These are phyloP conservation scores for Pisolithus albus DNA, from an alignment of 768 basidiomycete species.

Conservation along the genomic window DNA sequence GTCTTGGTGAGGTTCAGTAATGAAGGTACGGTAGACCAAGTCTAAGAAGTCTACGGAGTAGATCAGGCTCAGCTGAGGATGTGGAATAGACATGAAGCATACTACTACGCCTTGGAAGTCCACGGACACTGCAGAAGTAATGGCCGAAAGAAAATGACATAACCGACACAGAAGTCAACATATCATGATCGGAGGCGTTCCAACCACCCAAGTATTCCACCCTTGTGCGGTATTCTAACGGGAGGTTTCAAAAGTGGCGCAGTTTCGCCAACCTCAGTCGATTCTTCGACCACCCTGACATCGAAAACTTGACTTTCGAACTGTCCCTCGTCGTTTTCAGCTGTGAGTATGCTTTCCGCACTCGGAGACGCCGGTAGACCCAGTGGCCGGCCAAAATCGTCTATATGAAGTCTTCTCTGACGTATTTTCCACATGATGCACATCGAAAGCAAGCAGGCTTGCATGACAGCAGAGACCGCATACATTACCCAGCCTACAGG, in stretches of 20 bases:
- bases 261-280: neutral
- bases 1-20: too few species aligned
- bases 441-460: slow-evolving; percentile 73
- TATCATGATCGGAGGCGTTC: neutral
- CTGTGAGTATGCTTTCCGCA: neutral
- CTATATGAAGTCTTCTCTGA: slow-evolving; percentile 66
- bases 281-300: neutral
- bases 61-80: too few species aligned
- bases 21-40: too few species aligned
- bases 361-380: neutral
- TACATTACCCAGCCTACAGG: slow-evolving; percentile 70
- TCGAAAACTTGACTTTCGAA: neutral
- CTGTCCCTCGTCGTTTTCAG: neutral
- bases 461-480: slow-evolving; percentile 78
- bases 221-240: neutral
- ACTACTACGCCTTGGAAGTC: too few species aligned
- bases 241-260: neutral
- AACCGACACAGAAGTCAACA: too few species aligned
- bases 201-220: neutral
- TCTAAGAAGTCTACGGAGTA: too few species aligned
- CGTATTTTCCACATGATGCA: slow-evolving; percentile 82
- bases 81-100: too few species aligned
- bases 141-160: too few species aligned
- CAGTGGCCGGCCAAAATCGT: slow-evolving; percentile 79
- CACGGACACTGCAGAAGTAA: too few species aligned